These are phyloP conservation scores for Paecilomyces sp. DNA, from an alignment of 2,329 filamentous ascomycete genomes.

Conservation along the genomic window DNA sequence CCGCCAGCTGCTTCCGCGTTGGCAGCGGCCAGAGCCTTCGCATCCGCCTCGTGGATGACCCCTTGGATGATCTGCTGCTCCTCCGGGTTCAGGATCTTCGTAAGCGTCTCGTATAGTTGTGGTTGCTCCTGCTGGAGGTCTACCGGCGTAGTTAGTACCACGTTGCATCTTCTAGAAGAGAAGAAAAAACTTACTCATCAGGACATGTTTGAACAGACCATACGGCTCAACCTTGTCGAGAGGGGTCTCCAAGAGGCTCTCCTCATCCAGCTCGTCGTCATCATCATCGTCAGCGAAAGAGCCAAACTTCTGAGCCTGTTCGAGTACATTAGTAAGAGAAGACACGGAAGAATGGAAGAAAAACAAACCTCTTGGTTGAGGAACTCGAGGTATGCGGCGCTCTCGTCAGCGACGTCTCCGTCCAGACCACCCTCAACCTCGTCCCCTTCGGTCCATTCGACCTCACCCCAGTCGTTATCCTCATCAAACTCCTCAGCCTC, in stretches of 20 bases:
- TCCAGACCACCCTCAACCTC: conserved; percentile 55
- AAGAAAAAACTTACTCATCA: conserved; percentile 62
- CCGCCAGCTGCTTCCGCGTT: conserved; percentile 30
- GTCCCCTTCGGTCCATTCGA: conserved; percentile 60
- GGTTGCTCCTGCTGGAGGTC: conserved; percentile 87
- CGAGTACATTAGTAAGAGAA: conserved; percentile 8
- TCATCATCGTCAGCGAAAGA: conserved; percentile 65
- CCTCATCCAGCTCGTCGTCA: conserved; percentile 88
- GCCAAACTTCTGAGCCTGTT: conserved; percentile 73
- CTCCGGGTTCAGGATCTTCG: conserved; percentile 67
- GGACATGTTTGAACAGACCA: conserved; percentile 71
- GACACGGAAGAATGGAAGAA: neutral
- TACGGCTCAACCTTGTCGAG: conserved; percentile 96
- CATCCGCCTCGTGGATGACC: conserved; percentile 66
- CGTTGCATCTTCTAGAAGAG: conserved; percentile 10
- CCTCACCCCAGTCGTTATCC: conserved; percentile 76
- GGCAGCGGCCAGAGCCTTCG: conserved; percentile 39
- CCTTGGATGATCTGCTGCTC: conserved; percentile 75
- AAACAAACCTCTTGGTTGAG: conserved; percentile 72
- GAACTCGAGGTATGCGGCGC: conserved; percentile 91
- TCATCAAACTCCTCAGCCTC: conserved; percentile 69
- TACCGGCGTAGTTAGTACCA: conserved; percentile 32
- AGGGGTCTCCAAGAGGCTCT: conserved; percentile 84
- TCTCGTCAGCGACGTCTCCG: conserved; percentile 75
- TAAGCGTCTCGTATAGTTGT: conserved; percentile 75